Conservation (phyloP, 176 grass and related monocot species). For the Oryza glumipatula region DNA sequence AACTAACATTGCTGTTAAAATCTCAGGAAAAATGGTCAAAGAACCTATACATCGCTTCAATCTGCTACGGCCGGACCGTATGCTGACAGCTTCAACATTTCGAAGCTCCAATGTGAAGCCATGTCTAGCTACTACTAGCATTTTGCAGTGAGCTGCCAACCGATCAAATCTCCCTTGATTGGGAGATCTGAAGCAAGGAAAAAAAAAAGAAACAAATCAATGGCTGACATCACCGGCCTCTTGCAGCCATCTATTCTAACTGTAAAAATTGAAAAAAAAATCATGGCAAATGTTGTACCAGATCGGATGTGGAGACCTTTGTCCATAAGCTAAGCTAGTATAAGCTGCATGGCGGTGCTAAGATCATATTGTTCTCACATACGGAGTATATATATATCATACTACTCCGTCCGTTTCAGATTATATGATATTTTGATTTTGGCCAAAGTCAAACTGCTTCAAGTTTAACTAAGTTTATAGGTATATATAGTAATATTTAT, state of each 20-base stretch:
- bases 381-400: no score
- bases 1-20: slow-evolving; percentile 1
- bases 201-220: neutral
- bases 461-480: no score
- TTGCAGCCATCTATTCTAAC: slow-evolving; percentile 7
- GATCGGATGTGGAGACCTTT: slow-evolving; percentile 15
- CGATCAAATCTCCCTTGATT: neutral
- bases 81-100: slow-evolving; percentile 42
- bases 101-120: slow-evolving; percentile 7
- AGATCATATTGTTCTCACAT: neutral
- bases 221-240: slow-evolving; percentile 11
- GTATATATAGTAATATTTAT: no score
- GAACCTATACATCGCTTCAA: slow-evolving; percentile 64
- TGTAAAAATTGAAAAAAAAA: slow-evolving; percentile 36
- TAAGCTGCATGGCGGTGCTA: neutral
- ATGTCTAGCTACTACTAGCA: neutral
- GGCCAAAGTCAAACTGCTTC: no score
- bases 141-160: neutral
- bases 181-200: neutral
- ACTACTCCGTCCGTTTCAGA: no score
- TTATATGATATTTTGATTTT: no score
- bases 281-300: neutral
- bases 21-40: slow-evolving; percentile 83
- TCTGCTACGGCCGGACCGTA: slow-evolving; percentile 77
- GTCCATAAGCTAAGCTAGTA: neutral